A percentile compares a stretch with the other conserved stretches of the same genome.
These are phyloP conservation scores for Trifolium dubium DNA, from an alignment of 306 rosid species.

Conservation along the genomic window DNA sequence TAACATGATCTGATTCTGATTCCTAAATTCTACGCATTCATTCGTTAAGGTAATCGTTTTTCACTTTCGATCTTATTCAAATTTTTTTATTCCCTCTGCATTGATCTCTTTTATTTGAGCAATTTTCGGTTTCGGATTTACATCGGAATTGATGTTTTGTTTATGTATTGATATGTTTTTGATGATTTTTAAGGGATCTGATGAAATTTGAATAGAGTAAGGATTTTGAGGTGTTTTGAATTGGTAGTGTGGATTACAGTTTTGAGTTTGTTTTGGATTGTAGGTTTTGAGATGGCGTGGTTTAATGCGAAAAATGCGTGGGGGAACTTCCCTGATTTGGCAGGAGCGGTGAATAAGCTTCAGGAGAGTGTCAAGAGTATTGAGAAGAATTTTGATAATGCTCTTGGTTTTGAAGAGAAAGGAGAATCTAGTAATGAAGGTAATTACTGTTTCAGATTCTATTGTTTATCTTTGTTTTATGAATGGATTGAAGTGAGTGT, in stretches of 20 bases:
- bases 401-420: constrained; percentile 89
- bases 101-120: constrained; percentile 32
- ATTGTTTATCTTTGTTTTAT: constrained; percentile 29
- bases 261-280: constrained; percentile 41
- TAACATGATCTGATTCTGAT: constrained; percentile 50
- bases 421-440: constrained; percentile 85
- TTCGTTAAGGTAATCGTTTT: constrained; percentile 38
- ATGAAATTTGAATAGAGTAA: constrained; percentile 19
- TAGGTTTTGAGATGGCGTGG: constrained; percentile 84
- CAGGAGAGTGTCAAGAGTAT: constrained; percentile 99
- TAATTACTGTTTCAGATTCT: constrained; percentile 44
- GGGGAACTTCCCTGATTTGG: constrained; percentile 95
- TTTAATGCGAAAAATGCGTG: constrained; percentile 76
- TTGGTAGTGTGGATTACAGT: constrained; percentile 37
- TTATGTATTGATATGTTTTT: constrained; percentile 16
- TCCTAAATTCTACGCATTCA: constrained; percentile 45
- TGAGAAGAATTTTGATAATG: constrained; percentile 93
- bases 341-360: constrained; percentile 97
- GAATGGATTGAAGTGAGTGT: background rate
- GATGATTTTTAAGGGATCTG: constrained; percentile 34
- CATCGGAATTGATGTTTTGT: constrained; percentile 4
- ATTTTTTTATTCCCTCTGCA: constrained; percentile 38
- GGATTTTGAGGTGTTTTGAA: constrained; percentile 36
- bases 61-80: constrained; percentile 33
- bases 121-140: constrained; percentile 33